Conservation (phyloP, 176 grass and related monocot genomes). For the Hyparrhenia diplandra region DNA sequence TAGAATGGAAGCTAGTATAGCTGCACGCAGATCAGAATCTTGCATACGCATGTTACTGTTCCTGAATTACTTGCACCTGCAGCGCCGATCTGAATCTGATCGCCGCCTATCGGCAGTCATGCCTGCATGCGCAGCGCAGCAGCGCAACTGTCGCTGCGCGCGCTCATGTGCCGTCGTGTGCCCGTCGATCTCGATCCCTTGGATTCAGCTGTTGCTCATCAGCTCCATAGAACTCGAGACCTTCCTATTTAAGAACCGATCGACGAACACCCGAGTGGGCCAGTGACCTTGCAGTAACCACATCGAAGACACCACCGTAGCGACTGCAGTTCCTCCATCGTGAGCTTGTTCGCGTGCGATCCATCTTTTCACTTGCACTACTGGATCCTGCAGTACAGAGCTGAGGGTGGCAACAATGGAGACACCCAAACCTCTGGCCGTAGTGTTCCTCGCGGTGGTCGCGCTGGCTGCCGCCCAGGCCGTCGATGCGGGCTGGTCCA, state of each 20-base stretch:
- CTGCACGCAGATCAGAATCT: conserved; percentile 47
- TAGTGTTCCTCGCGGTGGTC: background rate
- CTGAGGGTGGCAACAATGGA: background rate
- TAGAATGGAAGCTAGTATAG: background rate
- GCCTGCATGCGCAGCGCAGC: background rate
- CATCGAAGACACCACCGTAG: too few species aligned
- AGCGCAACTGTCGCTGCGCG: conserved; percentile 37
- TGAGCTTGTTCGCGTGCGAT: background rate
- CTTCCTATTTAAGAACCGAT: conserved; percentile 23
- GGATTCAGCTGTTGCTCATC: background rate
- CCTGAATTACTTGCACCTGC: background rate
- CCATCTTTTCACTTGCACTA: background rate
- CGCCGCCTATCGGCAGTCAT: background rate
- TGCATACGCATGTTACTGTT: conserved; percentile 15
- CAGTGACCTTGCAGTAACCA: too few species aligned
- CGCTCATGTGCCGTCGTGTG: conserved; percentile 22
- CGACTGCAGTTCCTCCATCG: too few species aligned
- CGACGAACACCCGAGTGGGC: too few species aligned
- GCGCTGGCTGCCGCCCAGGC: background rate
- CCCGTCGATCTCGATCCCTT: background rate
- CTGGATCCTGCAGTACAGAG: background rate
- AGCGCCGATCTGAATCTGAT: conserved; percentile 25
- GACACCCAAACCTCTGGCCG: background rate
- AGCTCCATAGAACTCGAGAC: background rate
- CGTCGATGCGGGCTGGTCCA: conserved; percentile 16